Percentiles rank a stretch among this genome's conserved stretches.
phyloP scores from a whole-genome alignment of 345 rosid genomes.

The Erodium maritimum region DNA sequence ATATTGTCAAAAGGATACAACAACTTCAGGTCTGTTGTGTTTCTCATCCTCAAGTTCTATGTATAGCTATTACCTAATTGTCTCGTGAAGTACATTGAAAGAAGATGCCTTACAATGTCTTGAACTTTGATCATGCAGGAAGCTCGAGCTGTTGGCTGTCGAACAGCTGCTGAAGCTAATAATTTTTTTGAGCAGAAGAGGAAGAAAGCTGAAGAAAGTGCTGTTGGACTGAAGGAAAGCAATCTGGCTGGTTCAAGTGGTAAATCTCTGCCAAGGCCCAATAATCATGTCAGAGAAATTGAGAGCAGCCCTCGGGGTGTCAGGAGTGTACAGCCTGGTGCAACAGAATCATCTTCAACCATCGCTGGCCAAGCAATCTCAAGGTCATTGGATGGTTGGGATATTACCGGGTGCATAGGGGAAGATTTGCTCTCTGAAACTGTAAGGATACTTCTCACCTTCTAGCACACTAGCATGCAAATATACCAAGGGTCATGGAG shows the following conservation, averaged over 20 bases:
- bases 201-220: slow-evolving; percentile 57
- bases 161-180: slow-evolving; percentile 48
- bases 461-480: not conserved
- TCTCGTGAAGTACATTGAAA: not conserved
- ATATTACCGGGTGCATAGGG: slow-evolving; percentile 57
- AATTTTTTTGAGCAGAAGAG: slow-evolving; percentile 55
- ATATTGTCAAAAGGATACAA: slow-evolving; percentile 58
- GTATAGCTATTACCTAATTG: slow-evolving; percentile 1
- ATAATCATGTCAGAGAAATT: slow-evolving; percentile 17
- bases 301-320: slow-evolving; percentile 38
- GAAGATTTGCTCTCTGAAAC: slow-evolving; percentile 61
- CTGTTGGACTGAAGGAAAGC: slow-evolving; percentile 36
- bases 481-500: not conserved
- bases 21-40: slow-evolving; percentile 66
- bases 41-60: slow-evolving; percentile 1
- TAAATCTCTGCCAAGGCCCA: slow-evolving; percentile 32
- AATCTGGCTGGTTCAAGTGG: slow-evolving; percentile 44
- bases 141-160: slow-evolving; percentile 75
- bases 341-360: slow-evolving; percentile 28
- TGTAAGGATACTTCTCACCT: slow-evolving; percentile 25
- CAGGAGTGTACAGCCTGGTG: slow-evolving; percentile 26
- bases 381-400: slow-evolving; percentile 50
- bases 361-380: slow-evolving; percentile 16
- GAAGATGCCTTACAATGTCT: not conserved
- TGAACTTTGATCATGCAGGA: slow-evolving; percentile 33